phyloP scores from a whole-genome alignment of 1,284 basidiomycete genomes.

The Moesziomyces sp. region DNA sequence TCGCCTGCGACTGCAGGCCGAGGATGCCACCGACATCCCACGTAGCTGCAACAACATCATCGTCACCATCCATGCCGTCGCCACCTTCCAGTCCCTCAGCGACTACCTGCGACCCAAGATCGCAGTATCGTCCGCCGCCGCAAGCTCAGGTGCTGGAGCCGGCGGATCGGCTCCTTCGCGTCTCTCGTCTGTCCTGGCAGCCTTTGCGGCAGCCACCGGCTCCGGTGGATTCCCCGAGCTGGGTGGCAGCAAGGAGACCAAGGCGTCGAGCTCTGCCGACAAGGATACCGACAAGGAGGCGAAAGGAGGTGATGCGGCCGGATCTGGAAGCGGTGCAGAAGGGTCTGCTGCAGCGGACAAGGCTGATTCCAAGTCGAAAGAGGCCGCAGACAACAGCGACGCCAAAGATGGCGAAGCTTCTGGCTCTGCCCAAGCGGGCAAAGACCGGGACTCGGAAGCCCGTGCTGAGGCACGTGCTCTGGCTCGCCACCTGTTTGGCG shows the following conservation, averaged over 20 bases:
- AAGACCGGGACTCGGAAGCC: conserved; percentile 15
- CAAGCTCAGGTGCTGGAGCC: conserved; percentile 72
- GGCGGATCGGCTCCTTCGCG: conserved; percentile 70
- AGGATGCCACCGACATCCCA: conserved; percentile 56
- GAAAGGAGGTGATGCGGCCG: not conserved
- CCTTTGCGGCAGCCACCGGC: conserved; percentile 77
- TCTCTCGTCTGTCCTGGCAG: conserved; percentile 88
- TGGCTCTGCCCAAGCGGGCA: conserved; percentile 9
- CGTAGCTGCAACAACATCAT: conserved; percentile 59
- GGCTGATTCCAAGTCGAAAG: not conserved
- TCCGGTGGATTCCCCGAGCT: conserved; percentile 35
- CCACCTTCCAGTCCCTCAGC: conserved; percentile 61
- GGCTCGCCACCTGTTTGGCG: conserved; percentile 35
- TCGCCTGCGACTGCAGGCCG: conserved; percentile 61
- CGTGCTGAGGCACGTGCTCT: conserved; percentile 38
- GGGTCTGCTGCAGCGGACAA: not conserved
- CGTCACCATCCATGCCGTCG: conserved; percentile 65
- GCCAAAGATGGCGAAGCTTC: conserved; percentile 13
- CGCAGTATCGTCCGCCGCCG: conserved; percentile 20
- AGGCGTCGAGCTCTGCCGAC: conserved; percentile 13
- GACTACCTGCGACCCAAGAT: conserved; percentile 66
- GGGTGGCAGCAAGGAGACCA: conserved; percentile 17
- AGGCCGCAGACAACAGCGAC: conserved; percentile 7
- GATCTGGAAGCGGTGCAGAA: too few species aligned
- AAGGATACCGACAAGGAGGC: conserved; percentile 50